phyloP scores from a whole-genome alignment of 202 grass and related monocot species.

The Miscanthus sacchariflorus region DNA sequence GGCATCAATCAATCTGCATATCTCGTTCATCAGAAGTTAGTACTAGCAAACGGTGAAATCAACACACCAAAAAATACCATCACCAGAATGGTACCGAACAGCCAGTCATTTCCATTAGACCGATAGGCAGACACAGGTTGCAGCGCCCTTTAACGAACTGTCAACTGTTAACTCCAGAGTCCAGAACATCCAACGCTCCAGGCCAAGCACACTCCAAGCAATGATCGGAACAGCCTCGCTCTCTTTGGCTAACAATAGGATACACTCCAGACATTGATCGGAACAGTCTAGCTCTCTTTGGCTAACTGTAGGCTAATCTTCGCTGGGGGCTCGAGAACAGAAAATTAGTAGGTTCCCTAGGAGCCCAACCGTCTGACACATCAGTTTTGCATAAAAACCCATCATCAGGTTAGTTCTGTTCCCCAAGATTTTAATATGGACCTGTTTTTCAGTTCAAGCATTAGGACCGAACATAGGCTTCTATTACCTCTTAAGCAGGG shows the following conservation, averaged over 20 bases:
- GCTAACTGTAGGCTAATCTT: not conserved
- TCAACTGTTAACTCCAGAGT: not conserved
- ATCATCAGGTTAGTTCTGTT: conserved; percentile 1
- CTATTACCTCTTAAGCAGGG: conserved; percentile 29
- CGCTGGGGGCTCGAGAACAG: not conserved
- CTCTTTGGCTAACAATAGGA: not conserved
- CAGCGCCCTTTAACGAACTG: too few relatives aligned
- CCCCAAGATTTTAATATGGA: conserved; percentile 3
- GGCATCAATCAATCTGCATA: conserved; percentile 32
- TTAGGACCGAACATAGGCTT: not conserved
- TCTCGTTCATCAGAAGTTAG: conserved; percentile 33
- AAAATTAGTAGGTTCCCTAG: not conserved
- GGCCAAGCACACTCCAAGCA: not conserved
- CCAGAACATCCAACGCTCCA: not conserved
- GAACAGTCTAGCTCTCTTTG: not conserved
- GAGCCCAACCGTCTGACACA: not conserved
- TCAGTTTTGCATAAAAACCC: not conserved
- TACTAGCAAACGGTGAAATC: conserved; percentile 12
- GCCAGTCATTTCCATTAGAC: not conserved
- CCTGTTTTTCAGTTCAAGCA: conserved; percentile 19
- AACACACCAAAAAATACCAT: not conserved
- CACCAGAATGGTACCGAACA: not conserved
- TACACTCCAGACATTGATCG: not conserved
- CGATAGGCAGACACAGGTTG: not conserved
- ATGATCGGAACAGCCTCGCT: not conserved